Evolutionary conservation across 208 protist species (phyloP).

Genomic region (Acanthamoeba culbertsoni): DNA sequence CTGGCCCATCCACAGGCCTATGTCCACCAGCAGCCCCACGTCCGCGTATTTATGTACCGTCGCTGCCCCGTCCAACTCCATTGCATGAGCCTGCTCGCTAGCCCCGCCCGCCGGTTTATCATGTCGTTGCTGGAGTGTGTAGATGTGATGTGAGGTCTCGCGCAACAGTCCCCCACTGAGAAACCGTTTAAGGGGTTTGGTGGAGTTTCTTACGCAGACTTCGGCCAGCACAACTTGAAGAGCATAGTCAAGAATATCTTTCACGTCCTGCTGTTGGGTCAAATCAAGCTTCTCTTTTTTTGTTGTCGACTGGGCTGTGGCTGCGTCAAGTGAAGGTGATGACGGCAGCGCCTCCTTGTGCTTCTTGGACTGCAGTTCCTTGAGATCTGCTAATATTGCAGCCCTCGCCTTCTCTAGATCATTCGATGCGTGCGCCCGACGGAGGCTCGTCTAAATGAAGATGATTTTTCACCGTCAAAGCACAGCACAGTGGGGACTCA

Average conservation of each 20-base stretch:
- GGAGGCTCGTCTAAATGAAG: neutral
- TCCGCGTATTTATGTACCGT: neutral
- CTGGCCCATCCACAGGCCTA: neutral
- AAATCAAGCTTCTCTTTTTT: no score
- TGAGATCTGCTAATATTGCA: neutral
- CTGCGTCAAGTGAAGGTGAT: neutral
- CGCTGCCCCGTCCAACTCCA: neutral
- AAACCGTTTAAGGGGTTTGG: no score
- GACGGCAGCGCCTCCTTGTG: no score
- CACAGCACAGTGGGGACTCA: no score
- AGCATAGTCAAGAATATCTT: neutral
- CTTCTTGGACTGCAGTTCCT: neutral
- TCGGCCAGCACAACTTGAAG: neutral
- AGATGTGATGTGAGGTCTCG: neutral
- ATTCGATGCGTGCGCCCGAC: neutral
- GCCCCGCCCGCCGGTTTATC: neutral
- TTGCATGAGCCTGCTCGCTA: neutral
- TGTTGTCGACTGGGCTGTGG: neutral
- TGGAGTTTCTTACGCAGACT: conserved; percentile 2
- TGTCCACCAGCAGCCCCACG: neutral
- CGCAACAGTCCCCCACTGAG: no score
- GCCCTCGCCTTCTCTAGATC: neutral
- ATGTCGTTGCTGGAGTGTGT: conserved; percentile 4
- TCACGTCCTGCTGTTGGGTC: neutral
- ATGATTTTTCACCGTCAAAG: no score